Conservation (phyloP, 441 rosid genomes). For the Aquilaria agallochum region DNA sequence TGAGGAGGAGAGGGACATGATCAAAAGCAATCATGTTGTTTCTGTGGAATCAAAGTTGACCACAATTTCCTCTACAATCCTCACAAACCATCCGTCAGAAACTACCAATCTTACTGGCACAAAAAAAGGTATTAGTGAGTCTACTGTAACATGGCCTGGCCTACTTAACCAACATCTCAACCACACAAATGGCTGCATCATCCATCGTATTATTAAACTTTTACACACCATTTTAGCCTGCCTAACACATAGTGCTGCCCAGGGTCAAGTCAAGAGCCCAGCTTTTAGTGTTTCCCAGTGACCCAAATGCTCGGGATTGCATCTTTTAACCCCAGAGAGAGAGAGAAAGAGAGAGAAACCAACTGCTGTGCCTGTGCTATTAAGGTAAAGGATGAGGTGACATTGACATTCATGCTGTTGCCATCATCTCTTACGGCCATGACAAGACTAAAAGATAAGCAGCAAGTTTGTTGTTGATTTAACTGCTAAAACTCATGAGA, state of each 20-base stretch:
- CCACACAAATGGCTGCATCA: conserved; percentile 16
- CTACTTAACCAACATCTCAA: conserved; percentile 20
- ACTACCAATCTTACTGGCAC: conserved; percentile 2
- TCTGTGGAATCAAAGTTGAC: conserved; percentile 34
- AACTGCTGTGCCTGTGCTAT: conserved; percentile 18
- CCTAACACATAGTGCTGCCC: too few species aligned
- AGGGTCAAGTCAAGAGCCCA: too few species aligned
- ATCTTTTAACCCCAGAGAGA: not conserved
- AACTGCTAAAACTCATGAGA: conserved; percentile 22
- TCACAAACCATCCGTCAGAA: too few species aligned
- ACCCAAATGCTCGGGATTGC: conserved; percentile 22
- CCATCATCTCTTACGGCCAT: conserved; percentile 25
- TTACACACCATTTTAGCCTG: too few species aligned
- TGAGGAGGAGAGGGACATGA: conserved; percentile 1
- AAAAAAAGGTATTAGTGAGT: conserved; percentile 18
- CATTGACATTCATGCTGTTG: conserved; percentile 10
- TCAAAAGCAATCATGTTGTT: conserved; percentile 21
- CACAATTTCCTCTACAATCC: conserved; percentile 24
- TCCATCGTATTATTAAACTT: conserved; percentile 15
- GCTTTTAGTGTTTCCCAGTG: conserved; percentile 23
- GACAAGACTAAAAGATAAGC: conserved; percentile 27
- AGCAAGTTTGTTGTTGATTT: conserved; percentile 23
- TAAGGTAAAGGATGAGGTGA: conserved; percentile 30
- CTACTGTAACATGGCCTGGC: conserved; percentile 2
- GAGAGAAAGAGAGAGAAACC: too few species aligned